Percentiles rank a stretch among this genome's conserved stretches.
phyloP scores from a whole-genome alignment of 305 asterid genomes.

The Lippia alba region DNA sequence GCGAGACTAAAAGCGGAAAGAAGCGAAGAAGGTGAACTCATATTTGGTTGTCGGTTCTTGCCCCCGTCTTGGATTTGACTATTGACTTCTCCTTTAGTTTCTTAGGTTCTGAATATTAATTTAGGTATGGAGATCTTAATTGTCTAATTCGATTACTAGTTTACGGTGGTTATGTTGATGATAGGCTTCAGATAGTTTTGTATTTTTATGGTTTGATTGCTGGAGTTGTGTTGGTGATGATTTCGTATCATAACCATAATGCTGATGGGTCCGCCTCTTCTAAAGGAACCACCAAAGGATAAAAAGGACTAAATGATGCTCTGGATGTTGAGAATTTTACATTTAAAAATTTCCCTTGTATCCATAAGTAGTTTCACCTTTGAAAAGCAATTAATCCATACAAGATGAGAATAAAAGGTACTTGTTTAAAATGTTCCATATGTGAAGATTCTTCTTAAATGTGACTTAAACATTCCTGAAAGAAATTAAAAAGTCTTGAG shows the following conservation, averaged over 20 bases:
- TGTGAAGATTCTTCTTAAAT: too few species aligned
- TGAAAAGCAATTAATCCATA: too few species aligned
- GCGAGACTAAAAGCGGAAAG: constrained; percentile 58
- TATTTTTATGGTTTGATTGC: constrained; percentile 28
- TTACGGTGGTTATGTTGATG: constrained; percentile 28
- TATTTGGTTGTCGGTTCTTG: constrained; percentile 9
- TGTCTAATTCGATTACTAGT: constrained; percentile 30
- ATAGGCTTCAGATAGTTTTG: constrained; percentile 30
- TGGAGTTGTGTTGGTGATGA: constrained; percentile 32
- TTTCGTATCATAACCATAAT: background rate
- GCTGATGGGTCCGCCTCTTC: too few species aligned
- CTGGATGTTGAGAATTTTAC: too few species aligned
- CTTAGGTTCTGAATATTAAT: constrained; percentile 38
- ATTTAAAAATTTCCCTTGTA: too few species aligned
- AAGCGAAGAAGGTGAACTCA: constrained; percentile 59
- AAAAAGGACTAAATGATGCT: too few species aligned
- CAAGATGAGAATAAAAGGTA: too few species aligned
- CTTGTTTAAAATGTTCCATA: too few species aligned
- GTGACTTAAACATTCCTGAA: too few species aligned
- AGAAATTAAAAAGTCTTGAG: too few species aligned
- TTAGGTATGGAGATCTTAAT: constrained; percentile 32
- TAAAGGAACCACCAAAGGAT: too few species aligned
- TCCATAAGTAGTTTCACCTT: too few species aligned
- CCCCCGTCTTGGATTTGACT: constrained; percentile 26
- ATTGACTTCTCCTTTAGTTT: constrained; percentile 29